These are phyloP conservation scores for Phlegmacium glaucopus DNA, from an alignment of 768 basidiomycete species.

Conservation along the genomic window DNA sequence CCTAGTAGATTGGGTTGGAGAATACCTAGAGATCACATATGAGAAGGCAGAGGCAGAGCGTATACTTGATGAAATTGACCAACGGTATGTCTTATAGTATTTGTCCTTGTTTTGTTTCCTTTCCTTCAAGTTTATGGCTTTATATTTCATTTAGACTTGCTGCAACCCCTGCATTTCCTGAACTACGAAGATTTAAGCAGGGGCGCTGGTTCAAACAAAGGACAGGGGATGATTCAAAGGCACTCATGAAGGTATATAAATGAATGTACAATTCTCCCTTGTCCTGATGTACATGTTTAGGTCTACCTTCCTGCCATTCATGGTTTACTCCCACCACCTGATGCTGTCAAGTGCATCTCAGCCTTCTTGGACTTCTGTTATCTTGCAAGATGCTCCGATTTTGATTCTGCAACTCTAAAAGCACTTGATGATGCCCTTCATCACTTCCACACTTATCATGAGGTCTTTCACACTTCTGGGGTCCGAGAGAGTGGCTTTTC, in stretches of 20 bases:
- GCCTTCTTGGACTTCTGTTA: constrained; percentile 28
- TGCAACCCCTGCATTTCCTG: constrained; percentile 16
- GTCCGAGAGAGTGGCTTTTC: constrained; percentile 16
- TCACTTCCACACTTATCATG: constrained; percentile 17
- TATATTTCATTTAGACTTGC: constrained; percentile 18
- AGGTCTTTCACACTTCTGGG: constrained; percentile 18
- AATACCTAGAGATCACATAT: constrained; percentile 23
- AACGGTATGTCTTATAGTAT: constrained; percentile 20
- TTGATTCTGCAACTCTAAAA: constrained; percentile 12
- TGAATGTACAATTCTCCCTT: not conserved
- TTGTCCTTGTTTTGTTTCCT: not conserved
- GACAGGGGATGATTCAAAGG: constrained; percentile 28
- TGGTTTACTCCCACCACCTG: constrained; percentile 16
- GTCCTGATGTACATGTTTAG: too few relatives aligned
- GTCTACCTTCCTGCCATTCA: constrained; percentile 23
- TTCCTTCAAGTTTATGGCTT: not conserved
- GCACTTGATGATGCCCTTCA: constrained; percentile 12
- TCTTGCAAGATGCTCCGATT: constrained; percentile 10
- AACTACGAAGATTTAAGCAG: constrained; percentile 14
- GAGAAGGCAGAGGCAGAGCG: constrained; percentile 12
- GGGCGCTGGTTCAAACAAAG: constrained; percentile 16
- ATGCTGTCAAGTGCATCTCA: constrained; percentile 16
- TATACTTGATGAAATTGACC: constrained; percentile 33
- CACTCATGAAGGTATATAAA: constrained; percentile 17
- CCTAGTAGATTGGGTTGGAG: constrained; percentile 31